A percentile compares a stretch with the other conserved stretches of the same genome.
phyloP scores from a whole-genome alignment of 2,329 filamentous ascomycete genomes.

The Ophiostoma quercus region DNA sequence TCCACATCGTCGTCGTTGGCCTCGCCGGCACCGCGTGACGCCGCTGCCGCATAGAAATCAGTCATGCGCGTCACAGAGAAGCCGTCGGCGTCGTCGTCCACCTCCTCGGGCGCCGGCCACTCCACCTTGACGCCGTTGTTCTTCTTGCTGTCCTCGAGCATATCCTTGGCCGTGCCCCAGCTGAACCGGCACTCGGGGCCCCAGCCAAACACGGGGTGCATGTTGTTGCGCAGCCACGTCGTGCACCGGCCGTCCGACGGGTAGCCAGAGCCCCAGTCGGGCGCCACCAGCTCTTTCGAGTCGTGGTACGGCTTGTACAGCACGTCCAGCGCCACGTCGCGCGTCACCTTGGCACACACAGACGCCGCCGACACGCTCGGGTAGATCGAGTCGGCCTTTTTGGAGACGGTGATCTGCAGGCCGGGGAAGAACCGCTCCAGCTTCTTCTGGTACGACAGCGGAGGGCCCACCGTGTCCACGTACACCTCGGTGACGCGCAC shows the following conservation, averaged over 20 bases:
- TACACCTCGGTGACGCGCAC: slow-evolving; percentile 86
- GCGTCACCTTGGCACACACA: slow-evolving; percentile 92
- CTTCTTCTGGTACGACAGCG: slow-evolving; percentile 75
- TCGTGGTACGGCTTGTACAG: slow-evolving; percentile 51
- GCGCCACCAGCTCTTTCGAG: neutral
- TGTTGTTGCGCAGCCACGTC: slow-evolving; percentile 74
- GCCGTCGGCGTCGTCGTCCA: slow-evolving; percentile 51
- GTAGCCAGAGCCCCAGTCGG: slow-evolving; percentile 84
- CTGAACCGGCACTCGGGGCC: slow-evolving; percentile 88
- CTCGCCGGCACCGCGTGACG: slow-evolving; percentile 35
- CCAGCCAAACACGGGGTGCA: slow-evolving; percentile 95
- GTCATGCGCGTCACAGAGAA: slow-evolving; percentile 64
- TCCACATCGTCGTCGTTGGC: slow-evolving; percentile 47
- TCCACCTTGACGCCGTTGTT: slow-evolving; percentile 63
- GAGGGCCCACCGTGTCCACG: slow-evolving; percentile 88
- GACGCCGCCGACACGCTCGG: slow-evolving; percentile 90
- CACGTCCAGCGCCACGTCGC: slow-evolving; percentile 81
- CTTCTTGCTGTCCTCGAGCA: slow-evolving; percentile 60
- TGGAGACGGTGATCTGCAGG: slow-evolving; percentile 67
- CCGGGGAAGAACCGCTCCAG: slow-evolving; percentile 80
- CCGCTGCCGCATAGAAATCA: slow-evolving; percentile 59
- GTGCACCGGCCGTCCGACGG: slow-evolving; percentile 79
- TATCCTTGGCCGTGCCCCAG: slow-evolving; percentile 91
- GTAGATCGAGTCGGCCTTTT: slow-evolving; percentile 90
- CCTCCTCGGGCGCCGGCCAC: slow-evolving; percentile 57